A percentile compares a stretch with the other conserved stretches of the same genome.
These are phyloP conservation scores for Chaetomium strumarium DNA, from an alignment of 2,329 filamentous ascomycete species.

Conservation along the genomic window DNA sequence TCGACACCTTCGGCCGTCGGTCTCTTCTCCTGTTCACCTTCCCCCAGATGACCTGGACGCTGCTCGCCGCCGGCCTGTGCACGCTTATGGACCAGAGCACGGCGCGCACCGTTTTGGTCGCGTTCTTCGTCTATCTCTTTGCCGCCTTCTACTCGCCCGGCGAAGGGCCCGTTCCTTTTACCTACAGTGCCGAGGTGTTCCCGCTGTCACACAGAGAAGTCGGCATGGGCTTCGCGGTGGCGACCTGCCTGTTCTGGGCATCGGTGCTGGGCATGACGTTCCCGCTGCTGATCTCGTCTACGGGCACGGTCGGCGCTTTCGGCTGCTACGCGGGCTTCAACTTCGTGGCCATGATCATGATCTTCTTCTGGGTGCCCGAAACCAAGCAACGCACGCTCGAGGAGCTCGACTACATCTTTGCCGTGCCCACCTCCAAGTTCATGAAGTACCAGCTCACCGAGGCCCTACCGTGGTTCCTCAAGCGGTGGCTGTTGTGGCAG, in stretches of 20 bases:
- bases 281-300: constrained; percentile 46
- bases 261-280: constrained; percentile 58
- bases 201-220: constrained; percentile 65
- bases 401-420: constrained; percentile 57
- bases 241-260: constrained; percentile 57
- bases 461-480: constrained; percentile 56
- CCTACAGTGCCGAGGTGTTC: constrained; percentile 64
- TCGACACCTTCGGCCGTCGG: constrained; percentile 61
- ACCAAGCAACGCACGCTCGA: constrained; percentile 54
- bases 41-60: constrained; percentile 60
- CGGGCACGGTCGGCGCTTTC: constrained; percentile 45
- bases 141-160: constrained; percentile 58
- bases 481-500: constrained; percentile 49
- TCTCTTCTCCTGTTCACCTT: constrained; percentile 60
- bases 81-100: constrained; percentile 40
- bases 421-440: constrained; percentile 52
- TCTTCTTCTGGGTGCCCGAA: constrained; percentile 53
- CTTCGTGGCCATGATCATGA: constrained; percentile 47
- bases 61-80: constrained; percentile 58
- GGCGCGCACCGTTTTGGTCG: constrained; percentile 41
- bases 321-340: constrained; percentile 52
- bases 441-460: constrained; percentile 52
- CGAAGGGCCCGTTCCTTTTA: constrained; percentile 63
- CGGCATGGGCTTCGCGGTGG: constrained; percentile 65
- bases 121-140: constrained; percentile 56